Base-by-base conservation (phyloP, 2,329 filamentous ascomycete genomes). In the Colletotrichum scovillei region DNA sequence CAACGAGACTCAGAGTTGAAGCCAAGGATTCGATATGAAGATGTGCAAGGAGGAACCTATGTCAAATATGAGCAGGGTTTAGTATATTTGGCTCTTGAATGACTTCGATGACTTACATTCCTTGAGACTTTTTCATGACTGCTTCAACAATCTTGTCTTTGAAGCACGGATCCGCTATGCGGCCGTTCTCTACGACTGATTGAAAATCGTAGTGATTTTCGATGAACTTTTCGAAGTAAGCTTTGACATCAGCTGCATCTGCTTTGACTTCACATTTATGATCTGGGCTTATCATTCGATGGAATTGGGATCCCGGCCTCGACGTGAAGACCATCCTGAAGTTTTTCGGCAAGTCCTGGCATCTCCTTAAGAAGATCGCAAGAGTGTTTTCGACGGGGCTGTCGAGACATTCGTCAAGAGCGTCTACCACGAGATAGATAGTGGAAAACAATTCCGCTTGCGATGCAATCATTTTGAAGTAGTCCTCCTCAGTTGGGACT, bases 361-460 rank as follows among this genome's bases (percentile, higher is more conserved):
- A 69, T 16, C 5, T 53, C 5, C 2, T 12, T n/a, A 69, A 9
- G 11, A 69, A 69, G 19, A 9, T 57, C 12, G 56, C 32, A 9
- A 69, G 16, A 7, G 59, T 58, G 12, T 60, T 53, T 9, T 32
- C 38, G 24, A 56, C 30, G 3, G 19, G 8, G 22, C 60, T 63
- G 24, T 71, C 68, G 2, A 42, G 53, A 35, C 68, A 71, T 26
- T 71, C 63, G 42, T 71, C 68, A 5, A 71, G n/a, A 1, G 68
- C 68, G 19, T 71, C 68, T 11, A 56, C 53, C 3, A 71, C 63
- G 22, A 71, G 14, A 19, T 26, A 71, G 0, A 71, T 19, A 2
- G 5, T 55, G 5, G 8, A 2, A 11, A 64, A 52, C 11, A 24
- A 38, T 4, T 53, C 35, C 2, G 46, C 38, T 11, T 69, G 46